These are phyloP conservation scores for Hyphopichia wangnamkhiaoensis DNA, from an alignment of 1,139 yeast genomes.

Conservation along the genomic window DNA sequence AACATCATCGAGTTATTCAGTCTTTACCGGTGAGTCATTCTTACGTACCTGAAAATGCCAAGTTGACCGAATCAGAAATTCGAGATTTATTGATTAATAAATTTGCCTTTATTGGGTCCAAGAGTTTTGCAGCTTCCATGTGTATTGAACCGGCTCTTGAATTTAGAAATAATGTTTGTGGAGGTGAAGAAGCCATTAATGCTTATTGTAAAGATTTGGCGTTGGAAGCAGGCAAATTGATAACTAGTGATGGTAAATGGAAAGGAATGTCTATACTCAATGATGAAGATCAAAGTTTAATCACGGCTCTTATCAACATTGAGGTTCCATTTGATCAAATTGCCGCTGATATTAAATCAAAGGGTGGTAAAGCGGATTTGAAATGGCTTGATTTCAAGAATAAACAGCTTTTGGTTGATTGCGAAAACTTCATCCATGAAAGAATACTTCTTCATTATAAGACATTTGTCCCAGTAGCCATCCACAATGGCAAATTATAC, in stretches of 20 bases:
- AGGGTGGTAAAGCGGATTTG: background rate
- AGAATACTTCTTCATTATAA: slow-evolving; percentile 25
- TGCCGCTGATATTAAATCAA: slow-evolving; percentile 9
- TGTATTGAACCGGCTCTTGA: slow-evolving; percentile 41
- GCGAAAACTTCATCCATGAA: slow-evolving; percentile 10
- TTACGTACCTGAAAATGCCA: slow-evolving; percentile 29
- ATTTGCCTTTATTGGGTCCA: slow-evolving; percentile 41
- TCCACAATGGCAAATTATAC: slow-evolving; percentile 43
- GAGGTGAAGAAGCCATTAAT: slow-evolving; percentile 59
- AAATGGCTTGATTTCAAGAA: background rate
- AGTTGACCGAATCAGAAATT: slow-evolving; percentile 21
- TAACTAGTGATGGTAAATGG: slow-evolving; percentile 38
- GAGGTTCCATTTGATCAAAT: slow-evolving; percentile 33
- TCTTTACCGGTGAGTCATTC: slow-evolving; percentile 60
- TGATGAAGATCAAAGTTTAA: slow-evolving; percentile 27
- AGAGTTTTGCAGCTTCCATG: slow-evolving; percentile 26
- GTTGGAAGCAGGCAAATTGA: slow-evolving; percentile 35
- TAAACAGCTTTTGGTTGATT: slow-evolving; percentile 7
- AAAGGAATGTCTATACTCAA: slow-evolving; percentile 30
- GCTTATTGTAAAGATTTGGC: slow-evolving; percentile 51
- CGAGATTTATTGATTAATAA: slow-evolving; percentile 36
- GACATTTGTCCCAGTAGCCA: slow-evolving; percentile 48
- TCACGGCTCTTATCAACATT: slow-evolving; percentile 50
- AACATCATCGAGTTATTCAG: slow-evolving; percentile 52
- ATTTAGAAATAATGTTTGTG: slow-evolving; percentile 57